Evolutionary conservation across 2,329 filamentous ascomycete species (phyloP).

Genomic region (Colletotrichum australisinense): DNA sequence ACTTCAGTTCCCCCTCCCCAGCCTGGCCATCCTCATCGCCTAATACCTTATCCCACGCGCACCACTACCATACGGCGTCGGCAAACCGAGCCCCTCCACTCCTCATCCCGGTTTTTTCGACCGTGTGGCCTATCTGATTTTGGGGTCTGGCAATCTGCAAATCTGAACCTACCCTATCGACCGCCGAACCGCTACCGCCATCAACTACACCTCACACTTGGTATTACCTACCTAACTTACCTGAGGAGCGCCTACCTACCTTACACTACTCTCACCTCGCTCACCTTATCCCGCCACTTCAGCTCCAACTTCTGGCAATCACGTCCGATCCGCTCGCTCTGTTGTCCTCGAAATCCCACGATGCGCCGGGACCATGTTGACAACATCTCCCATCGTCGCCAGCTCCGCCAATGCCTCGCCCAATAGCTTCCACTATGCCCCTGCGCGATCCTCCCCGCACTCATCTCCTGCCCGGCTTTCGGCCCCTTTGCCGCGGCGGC

Average conservation of each 20-base stretch:
- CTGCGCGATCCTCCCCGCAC: conserved; percentile 55
- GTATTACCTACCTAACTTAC: not conserved
- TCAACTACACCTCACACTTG: not conserved
- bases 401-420: conserved; percentile 65
- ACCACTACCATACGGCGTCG: conserved; percentile 2
- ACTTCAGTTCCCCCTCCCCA: conserved; percentile 2
- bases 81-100: conserved; percentile 12
- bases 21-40: conserved; percentile 2
- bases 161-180: conserved; percentile 16
- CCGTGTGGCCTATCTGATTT: conserved; percentile 15
- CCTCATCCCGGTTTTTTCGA: conserved; percentile 20
- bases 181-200: not conserved
- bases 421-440: conserved; percentile 60
- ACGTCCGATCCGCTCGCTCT: conserved; percentile 7
- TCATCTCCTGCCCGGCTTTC: conserved; percentile 54
- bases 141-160: conserved; percentile 27
- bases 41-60: not conserved
- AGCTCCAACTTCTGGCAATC: conserved; percentile 2
- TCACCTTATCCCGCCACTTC: not conserved
- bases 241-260: not conserved
- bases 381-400: conserved; percentile 65
- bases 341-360: conserved; percentile 41
- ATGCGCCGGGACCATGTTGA: conserved; percentile 69
- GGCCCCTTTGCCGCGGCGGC: conserved; percentile 53
- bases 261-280: not conserved